A percentile compares a stretch with the other conserved stretches of the same genome.
Evolutionary conservation across 192 early-diverging fungal genomes (phyloP).

Genomic region (Polychytrium aggregatum): DNA sequence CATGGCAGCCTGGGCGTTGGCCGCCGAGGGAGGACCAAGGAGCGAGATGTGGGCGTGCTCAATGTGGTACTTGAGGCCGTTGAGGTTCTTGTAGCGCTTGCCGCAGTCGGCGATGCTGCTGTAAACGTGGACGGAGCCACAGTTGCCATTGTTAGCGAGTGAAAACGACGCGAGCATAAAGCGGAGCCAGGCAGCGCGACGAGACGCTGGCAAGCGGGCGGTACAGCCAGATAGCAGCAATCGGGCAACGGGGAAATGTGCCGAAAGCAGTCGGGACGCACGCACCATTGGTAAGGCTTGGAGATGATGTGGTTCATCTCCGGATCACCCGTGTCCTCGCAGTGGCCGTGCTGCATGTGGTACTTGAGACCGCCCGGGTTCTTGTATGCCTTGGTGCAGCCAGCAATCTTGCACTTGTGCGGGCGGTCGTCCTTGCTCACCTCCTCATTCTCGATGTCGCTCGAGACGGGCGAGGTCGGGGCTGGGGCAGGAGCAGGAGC

Average conservation of each 20-base stretch:
- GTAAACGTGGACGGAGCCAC: no score
- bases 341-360: conserved; percentile 93
- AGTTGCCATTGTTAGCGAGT: no score
- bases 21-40: no score
- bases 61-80: conserved; percentile 76
- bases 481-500: no score
- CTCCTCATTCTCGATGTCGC: conserved; percentile 1
- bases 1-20: no score
- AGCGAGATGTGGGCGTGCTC: conserved; percentile 34
- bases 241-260: no score
- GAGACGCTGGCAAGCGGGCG: no score
- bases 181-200: no score
- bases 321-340: conserved; percentile 52
- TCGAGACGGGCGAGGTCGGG: no score
- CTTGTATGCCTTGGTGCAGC: conserved; percentile 95
- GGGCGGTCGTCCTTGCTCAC: conserved; percentile 60
- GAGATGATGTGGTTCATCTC: conserved; percentile 48
- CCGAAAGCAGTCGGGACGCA: no score
- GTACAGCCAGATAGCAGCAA: no score
- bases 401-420: conserved; percentile 74
- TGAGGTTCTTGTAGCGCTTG: conserved; percentile 98
- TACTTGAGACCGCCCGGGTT: conserved; percentile 98
- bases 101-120: conserved; percentile 83
- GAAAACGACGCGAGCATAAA: no score
- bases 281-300: conserved; percentile 52